These are phyloP conservation scores for Populus tremula DNA, from an alignment of 345 rosid species.

Conservation along the genomic window DNA sequence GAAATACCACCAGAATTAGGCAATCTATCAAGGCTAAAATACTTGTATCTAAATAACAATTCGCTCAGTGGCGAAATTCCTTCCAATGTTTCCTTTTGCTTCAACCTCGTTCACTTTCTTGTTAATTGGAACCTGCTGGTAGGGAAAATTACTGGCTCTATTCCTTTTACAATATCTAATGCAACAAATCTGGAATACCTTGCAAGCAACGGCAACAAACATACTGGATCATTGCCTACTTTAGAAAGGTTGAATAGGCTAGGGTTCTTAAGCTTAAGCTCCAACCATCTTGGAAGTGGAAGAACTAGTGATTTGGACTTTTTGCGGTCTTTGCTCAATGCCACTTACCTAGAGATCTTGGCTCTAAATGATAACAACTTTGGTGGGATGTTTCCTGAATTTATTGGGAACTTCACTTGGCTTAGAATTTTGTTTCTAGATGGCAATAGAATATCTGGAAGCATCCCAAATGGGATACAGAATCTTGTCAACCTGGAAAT, in stretches of 20 bases:
- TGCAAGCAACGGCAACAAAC: accelerated
- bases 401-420: neutral
- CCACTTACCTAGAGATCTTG: neutral
- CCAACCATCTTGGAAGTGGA: neutral
- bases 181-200: neutral
- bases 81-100: conserved; percentile 15
- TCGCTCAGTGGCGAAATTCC: conserved; percentile 16
- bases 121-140: neutral
- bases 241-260: conserved; percentile 1
- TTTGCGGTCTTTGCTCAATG: neutral
- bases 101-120: neutral
- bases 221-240: conserved; percentile 11
- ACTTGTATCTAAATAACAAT: neutral
- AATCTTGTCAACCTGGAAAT: conserved; percentile 15
- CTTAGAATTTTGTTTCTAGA: accelerated
- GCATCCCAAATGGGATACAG: neutral
- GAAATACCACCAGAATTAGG: conserved; percentile 14
- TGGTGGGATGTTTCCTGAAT: neutral
- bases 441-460: neutral
- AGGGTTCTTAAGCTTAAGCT: neutral
- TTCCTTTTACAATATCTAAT: conserved; percentile 30
- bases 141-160: conserved; percentile 16
- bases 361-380: neutral
- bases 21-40: neutral
- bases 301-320: neutral